Conservation (phyloP, 2,329 filamentous ascomycete genomes). For the Fonsecaea erecta region DNA sequence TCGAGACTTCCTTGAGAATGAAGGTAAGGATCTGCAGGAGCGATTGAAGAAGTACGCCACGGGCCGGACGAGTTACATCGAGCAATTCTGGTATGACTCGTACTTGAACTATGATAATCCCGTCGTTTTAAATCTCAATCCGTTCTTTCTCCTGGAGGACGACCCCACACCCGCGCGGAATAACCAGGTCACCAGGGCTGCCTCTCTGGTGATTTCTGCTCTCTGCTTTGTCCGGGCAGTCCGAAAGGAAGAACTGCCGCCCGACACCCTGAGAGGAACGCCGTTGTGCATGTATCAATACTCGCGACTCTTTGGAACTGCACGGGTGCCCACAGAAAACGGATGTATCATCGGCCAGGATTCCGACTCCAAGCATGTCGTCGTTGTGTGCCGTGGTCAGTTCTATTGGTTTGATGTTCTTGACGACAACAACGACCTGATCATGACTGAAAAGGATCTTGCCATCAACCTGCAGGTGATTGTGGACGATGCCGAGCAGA, state of each 20-base stretch:
- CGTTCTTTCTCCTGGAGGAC: constrained; percentile 96
- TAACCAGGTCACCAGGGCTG: constrained; percentile 93
- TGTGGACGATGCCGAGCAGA: constrained; percentile 85
- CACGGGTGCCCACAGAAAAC: constrained; percentile 88
- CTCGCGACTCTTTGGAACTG: constrained; percentile 91
- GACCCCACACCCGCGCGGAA: constrained; percentile 95
- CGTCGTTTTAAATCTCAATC: constrained; percentile 95
- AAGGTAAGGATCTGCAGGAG: constrained; percentile 84
- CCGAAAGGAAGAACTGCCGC: constrained; percentile 86
- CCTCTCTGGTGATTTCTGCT: constrained; percentile 87
- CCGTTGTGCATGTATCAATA: constrained; percentile 99
- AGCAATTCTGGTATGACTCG: constrained; percentile 99
- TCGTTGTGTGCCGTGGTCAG: constrained; percentile 91
- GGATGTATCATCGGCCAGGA: constrained; percentile 97
- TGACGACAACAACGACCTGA: constrained; percentile 89
- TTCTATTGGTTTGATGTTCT: constrained; percentile 99
- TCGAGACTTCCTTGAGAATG: constrained; percentile 77
- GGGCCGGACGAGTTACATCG: constrained; percentile 93
- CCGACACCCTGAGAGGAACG: constrained; percentile 80
- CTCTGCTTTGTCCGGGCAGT: constrained; percentile 92
- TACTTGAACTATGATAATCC: constrained; percentile 98
- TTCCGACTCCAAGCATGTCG: constrained; percentile 86
- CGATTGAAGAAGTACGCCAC: constrained; percentile 88
- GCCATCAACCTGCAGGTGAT: constrained; percentile 90
- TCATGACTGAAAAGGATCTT: constrained; percentile 96